Evolutionary conservation across 2,329 filamentous ascomycete species (phyloP), one percentile per base, ranked within the genome.

Genomic region (Apiospora aurea): DNA sequence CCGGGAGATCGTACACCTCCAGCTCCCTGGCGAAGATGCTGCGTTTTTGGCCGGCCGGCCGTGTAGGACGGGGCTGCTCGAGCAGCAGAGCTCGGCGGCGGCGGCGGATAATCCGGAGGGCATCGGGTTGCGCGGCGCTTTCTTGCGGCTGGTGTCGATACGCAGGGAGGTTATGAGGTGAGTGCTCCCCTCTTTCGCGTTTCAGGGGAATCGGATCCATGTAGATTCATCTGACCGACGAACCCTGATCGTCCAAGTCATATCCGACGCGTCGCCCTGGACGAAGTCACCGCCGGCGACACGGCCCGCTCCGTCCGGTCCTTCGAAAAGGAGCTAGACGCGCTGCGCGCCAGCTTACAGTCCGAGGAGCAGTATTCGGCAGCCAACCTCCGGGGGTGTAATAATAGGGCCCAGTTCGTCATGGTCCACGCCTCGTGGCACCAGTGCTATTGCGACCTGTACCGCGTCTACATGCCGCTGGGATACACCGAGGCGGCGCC

Each of bases 31-130:
- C 74, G 83, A 84, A 72, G 83, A 85, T 75, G 79, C 80, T 4
- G 83, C 83, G 71, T 85, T 84, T 69, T 87, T 88, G 76, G 87
- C 87, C 71, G 86, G 88, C 75, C 81, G 87, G 4, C 84, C 86
- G 10, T 85, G n/a, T 13, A 26, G 8, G n/a, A 26, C n/a, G 7
- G 49, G 49, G n/a, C 4, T 8, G n/a, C 49, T 51, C 0, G n/a
- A 5, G 2, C 49, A 51, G n/a, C 46, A n/a, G 6, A 49, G 18
- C 44, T n/a, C 21, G 18, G 8, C 18, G 46, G 7, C 87, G 73
- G 79, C 80, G 3, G 85, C 85, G 5, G 85, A 87, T 74, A 80
- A 34, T 11, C 11, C 38, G 24, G 46, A 21, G 10, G 18, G 46
- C 1, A 70, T 77, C 46, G 77, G 78, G 14, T 69, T 80, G 24